Conservation (phyloP, 495 filamentous ascomycete genomes). For the Lophiostoma macrostomum region DNA sequence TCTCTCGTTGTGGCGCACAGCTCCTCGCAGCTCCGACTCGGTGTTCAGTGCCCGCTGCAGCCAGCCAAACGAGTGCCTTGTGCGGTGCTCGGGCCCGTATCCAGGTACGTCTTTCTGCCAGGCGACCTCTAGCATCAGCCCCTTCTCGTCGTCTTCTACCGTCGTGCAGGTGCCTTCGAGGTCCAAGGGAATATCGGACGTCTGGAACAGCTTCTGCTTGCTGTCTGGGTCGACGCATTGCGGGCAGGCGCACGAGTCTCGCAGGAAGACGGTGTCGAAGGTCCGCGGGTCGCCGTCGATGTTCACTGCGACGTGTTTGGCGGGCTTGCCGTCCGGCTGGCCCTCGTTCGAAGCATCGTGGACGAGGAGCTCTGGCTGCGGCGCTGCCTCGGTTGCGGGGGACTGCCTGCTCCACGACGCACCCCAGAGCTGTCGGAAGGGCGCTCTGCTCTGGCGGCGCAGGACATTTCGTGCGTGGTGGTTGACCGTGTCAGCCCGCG, state of each 20-base stretch:
- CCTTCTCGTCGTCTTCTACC: conserved; percentile 28
- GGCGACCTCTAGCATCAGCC: conserved; percentile 50
- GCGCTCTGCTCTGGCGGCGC: background rate
- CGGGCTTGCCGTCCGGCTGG: conserved; percentile 29
- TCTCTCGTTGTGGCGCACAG: conserved; percentile 28
- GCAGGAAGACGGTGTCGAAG: conserved; percentile 54
- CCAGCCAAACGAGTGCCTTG: conserved; percentile 40
- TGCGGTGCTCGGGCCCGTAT: conserved; percentile 46
- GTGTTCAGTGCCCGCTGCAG: conserved; percentile 25
- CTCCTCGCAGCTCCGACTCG: conserved; percentile 21
- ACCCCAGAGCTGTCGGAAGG: conserved; percentile 13
- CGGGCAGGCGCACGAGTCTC: conserved; percentile 72
- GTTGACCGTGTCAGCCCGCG: background rate
- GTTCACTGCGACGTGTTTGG: conserved; percentile 27
- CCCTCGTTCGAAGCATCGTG: conserved; percentile 28
- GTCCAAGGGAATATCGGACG: conserved; percentile 61
- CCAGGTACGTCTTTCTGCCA: conserved; percentile 62
- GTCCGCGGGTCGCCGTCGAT: conserved; percentile 27
- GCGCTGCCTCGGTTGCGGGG: background rate
- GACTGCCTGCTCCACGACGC: background rate
- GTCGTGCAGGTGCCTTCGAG: conserved; percentile 42
- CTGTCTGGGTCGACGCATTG: conserved; percentile 73
- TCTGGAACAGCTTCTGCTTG: conserved; percentile 77
- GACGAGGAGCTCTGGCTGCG: conserved; percentile 22
- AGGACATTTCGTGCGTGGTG: too few relatives aligned